These are phyloP conservation scores for Colletotrichum sp. DNA, from an alignment of 2,329 filamentous ascomycete species.

Conservation along the genomic window DNA sequence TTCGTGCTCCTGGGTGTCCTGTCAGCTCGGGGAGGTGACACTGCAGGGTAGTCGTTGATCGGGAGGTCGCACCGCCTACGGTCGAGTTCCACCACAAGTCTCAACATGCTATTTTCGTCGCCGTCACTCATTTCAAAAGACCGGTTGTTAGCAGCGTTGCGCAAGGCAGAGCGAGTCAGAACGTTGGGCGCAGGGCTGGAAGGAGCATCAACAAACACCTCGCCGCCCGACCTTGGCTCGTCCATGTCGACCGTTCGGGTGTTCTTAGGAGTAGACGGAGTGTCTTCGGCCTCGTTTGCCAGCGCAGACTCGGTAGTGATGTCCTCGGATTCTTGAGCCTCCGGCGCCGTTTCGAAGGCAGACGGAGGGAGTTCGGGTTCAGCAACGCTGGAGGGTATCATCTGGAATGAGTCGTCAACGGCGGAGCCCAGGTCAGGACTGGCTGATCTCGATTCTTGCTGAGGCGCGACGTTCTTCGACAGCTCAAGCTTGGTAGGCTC, in stretches of 20 bases:
- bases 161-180: slow-evolving; percentile 30
- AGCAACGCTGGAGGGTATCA: slow-evolving; percentile 31
- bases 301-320: background rate
- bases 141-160: slow-evolving; percentile 12
- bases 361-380: slow-evolving; percentile 16
- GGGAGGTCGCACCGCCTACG: slow-evolving; percentile 38
- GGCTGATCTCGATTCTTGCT: slow-evolving; percentile 13
- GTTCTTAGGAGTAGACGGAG: slow-evolving; percentile 18
- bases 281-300: background rate
- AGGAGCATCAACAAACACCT: slow-evolving; percentile 56
- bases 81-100: slow-evolving; percentile 56
- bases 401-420: slow-evolving; percentile 19
- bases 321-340: background rate
- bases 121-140: slow-evolving; percentile 49
- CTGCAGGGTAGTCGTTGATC: slow-evolving; percentile 24
- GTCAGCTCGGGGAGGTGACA: slow-evolving; percentile 32
- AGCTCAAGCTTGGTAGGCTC: slow-evolving; percentile 20
- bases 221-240: slow-evolving; percentile 47
- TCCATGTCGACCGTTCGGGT: slow-evolving; percentile 26
- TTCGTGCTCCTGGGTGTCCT: background rate
- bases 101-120: slow-evolving; percentile 53
- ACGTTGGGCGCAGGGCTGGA: slow-evolving; percentile 43
- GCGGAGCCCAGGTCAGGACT: slow-evolving; percentile 5
- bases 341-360: background rate
- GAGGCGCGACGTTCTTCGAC: slow-evolving; percentile 3